Percentiles rank a stretch among this genome's conserved stretches.
phyloP scores from a whole-genome alignment of 2,329 filamentous ascomycete species.

The Diaporthe vexans region DNA sequence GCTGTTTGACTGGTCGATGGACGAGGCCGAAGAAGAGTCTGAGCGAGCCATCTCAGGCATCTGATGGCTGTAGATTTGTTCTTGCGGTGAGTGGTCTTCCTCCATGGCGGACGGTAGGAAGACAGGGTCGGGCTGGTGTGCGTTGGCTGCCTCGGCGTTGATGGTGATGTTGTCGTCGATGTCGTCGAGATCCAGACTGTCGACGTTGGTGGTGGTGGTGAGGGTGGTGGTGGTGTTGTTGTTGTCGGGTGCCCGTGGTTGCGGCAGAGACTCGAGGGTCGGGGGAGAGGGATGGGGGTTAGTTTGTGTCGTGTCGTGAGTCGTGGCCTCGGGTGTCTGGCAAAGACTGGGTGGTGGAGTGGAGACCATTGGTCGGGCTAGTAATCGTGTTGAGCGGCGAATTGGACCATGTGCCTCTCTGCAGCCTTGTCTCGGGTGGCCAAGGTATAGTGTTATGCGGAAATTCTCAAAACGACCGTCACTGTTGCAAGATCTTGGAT shows the following conservation, averaged over 20 bases:
- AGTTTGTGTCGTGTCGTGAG: conserved; percentile 40
- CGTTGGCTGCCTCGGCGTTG: conserved; percentile 2
- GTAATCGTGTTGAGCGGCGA: conserved; percentile 34
- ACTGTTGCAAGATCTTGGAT: conserved; percentile 28
- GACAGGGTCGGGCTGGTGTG: background rate
- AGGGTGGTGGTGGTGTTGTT: background rate
- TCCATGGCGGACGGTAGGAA: conserved; percentile 31
- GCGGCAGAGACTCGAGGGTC: conserved; percentile 25
- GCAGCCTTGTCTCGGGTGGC: conserved; percentile 20
- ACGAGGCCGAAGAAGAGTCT: conserved; percentile 53
- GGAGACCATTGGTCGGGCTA: conserved; percentile 39
- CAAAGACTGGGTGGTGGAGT: conserved; percentile 40
- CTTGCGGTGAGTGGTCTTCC: conserved; percentile 34
- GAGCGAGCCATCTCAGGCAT: conserved; percentile 48
- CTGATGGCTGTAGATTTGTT: conserved; percentile 34
- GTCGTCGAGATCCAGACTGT: background rate
- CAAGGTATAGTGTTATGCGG: conserved; percentile 5
- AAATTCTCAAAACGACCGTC: conserved; percentile 21
- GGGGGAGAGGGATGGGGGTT: conserved; percentile 29
- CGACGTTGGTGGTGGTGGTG: background rate
- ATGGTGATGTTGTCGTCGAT: background rate
- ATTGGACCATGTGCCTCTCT: conserved; percentile 18
- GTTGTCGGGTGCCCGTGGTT: conserved; percentile 15
- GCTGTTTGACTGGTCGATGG: conserved; percentile 51
- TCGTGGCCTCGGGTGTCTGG: conserved; percentile 42